phyloP scores from a whole-genome alignment of 768 basidiomycete species.

The Leccinum obscurum region DNA sequence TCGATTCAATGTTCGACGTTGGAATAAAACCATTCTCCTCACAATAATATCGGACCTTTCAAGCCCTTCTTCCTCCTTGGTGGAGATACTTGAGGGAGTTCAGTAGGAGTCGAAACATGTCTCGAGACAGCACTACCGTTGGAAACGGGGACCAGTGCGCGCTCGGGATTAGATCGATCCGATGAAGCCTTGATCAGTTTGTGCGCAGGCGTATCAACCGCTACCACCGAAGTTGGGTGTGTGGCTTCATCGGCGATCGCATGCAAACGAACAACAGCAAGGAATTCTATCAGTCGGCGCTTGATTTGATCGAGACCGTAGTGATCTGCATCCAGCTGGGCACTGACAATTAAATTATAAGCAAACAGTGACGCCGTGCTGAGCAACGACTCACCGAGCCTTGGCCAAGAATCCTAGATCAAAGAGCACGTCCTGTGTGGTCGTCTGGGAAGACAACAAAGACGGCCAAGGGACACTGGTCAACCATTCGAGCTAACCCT shows the following conservation, averaged over 20 bases:
- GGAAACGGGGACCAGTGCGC: conserved; percentile 20
- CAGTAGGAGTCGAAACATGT: conserved; percentile 8
- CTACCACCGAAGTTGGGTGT: conserved; percentile 1
- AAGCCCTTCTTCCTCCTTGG: conserved; percentile 41
- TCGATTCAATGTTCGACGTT: not conserved
- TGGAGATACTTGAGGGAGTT: conserved; percentile 4
- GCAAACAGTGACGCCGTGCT: not conserved
- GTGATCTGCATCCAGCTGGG: conserved; percentile 86
- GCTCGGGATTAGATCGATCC: conserved; percentile 21
- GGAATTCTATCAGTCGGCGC: conserved; percentile 86
- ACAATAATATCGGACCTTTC: conserved; percentile 76
- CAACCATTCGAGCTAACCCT: conserved; percentile 76
- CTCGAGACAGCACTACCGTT: conserved; percentile 17
- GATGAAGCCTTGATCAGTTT: conserved; percentile 22
- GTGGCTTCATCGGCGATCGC: conserved; percentile 29
- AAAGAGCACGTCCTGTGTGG: conserved; percentile 39
- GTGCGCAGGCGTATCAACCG: conserved; percentile 12
- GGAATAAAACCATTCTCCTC: conserved; percentile 18
- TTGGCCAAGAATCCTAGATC: conserved; percentile 61
- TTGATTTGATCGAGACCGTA: conserved; percentile 93
- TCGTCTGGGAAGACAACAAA: conserved; percentile 20
- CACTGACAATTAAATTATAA: conserved; percentile 18
- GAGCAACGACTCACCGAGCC: conserved; percentile 47
- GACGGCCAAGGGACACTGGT: conserved; percentile 83
- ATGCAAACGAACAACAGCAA: conserved; percentile 76